These are phyloP conservation scores for Leucocoprinus birnbaumii DNA, from an alignment of 768 basidiomycete genomes.

Conservation along the genomic window DNA sequence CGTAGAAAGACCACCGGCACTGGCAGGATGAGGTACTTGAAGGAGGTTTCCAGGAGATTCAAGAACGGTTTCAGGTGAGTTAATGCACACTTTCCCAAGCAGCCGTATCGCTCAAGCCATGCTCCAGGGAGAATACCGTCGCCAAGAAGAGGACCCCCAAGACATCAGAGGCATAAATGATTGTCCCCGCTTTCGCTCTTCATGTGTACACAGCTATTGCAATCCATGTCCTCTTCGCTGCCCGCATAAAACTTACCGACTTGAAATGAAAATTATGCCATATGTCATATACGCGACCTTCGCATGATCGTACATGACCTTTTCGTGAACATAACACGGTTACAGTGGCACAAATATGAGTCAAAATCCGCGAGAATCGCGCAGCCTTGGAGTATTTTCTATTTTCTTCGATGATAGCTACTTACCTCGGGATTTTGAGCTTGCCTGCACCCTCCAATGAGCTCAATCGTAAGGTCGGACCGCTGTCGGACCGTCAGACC, in stretches of 20 bases:
- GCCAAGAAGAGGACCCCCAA: constrained; percentile 74
- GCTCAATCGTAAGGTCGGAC: no score
- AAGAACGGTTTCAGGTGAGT: constrained; percentile 95
- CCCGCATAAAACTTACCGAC: not conserved
- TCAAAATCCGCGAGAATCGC: no score
- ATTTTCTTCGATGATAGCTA: no score
- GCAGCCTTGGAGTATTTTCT: no score
- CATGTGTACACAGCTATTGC: not conserved
- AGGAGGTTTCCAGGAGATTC: constrained; percentile 90
- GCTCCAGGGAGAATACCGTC: constrained; percentile 87
- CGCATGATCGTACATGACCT: no score
- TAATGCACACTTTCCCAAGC: not conserved
- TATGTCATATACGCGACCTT: not conserved
- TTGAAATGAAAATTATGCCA: constrained; percentile 8
- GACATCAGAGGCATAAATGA: constrained; percentile 10
- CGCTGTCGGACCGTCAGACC: not conserved
- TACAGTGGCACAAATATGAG: no score
- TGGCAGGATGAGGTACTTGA: constrained; percentile 93
- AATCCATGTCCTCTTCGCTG: not conserved
- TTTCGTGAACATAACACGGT: no score
- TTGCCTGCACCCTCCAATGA: no score
- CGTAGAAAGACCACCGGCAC: constrained; percentile 99
- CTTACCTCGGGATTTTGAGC: no score
- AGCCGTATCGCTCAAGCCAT: no score
- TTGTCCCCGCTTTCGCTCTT: not conserved